phyloP scores from a whole-genome alignment of 108 stramenopile genomes.

The Heterococcus sp. region DNA sequence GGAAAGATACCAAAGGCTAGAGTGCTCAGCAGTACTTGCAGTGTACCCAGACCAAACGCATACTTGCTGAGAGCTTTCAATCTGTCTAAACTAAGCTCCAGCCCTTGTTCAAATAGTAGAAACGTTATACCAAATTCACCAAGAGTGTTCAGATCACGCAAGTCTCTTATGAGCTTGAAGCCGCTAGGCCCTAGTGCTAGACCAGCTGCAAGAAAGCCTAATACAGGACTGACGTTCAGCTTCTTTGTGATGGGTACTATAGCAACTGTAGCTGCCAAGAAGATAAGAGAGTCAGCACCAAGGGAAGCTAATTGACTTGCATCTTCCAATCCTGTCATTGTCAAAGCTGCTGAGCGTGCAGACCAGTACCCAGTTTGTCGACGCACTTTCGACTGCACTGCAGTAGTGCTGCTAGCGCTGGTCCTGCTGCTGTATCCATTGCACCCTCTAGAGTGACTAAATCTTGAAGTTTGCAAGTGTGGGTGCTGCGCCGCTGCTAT shows the following conservation, averaged over 20 bases:
- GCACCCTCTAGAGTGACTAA: neutral
- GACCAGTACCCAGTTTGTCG: too few relatives aligned
- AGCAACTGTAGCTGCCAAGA: conserved; percentile 45
- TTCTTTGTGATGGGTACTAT: conserved; percentile 44
- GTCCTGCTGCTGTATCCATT: neutral
- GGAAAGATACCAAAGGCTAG: conserved; percentile 46
- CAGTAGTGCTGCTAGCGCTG: too few relatives aligned
- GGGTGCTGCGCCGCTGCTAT: neutral
- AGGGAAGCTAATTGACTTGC: neutral
- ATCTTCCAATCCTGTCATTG: neutral
- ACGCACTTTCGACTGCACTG: too few relatives aligned
- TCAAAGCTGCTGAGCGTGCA: too few relatives aligned
- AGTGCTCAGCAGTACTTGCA: conserved; percentile 48
- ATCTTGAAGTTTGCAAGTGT: neutral
- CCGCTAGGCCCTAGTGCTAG: conserved; percentile 36
- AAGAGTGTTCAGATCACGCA: conserved; percentile 36
- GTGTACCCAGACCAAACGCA: conserved; percentile 50
- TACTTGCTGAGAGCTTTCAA: conserved; percentile 43
- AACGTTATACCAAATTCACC: conserved; percentile 54
- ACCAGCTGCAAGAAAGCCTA: conserved; percentile 48
- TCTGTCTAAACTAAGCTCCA: conserved; percentile 51
- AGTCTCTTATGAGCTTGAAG: conserved; percentile 37
- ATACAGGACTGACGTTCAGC: conserved; percentile 46
- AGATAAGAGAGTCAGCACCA: conserved; percentile 45
- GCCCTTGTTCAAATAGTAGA: conserved; percentile 54